Base-by-base conservation (phyloP, 805 yeast genomes). In the Hanseniaspora pseudoguilliermondii region DNA sequence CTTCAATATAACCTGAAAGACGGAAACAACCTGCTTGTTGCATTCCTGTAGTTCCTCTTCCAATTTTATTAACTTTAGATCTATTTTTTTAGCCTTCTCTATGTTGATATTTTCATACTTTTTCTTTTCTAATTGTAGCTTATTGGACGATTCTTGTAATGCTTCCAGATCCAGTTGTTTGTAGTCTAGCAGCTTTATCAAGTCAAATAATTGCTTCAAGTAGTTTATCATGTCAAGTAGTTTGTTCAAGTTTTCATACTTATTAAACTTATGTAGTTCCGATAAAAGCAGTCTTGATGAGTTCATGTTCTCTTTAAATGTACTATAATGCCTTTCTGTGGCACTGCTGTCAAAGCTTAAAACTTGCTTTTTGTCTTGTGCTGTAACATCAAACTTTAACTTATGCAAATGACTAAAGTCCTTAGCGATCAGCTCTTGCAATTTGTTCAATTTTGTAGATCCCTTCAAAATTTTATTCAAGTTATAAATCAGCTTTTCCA, bases 101-200 rank as follows among this genome's bases (percentile, higher is more conserved):
- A 44, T 36, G 29, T 52, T 52, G 16, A 39, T 39, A 34, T 43
- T 44, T 36, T 52, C 55, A 21, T 52, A 52, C 21, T 44, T 52
- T 18, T 52, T 52, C 38, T 52, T 52, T 2, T 52, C 55, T 5
- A 36, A 6, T 27, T 44, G 44, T 13, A 52, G 16, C 23, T 52
- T 52, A 38, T 52, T 44, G 5, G 41, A 32, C 5, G 47, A 10
- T 18, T 52, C 55, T 38, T 52, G 55, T 21, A 52, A 52, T 27
- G 49, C 44, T 44, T 52, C 55, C 39, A 52, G 40, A 44, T 52
- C 55, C 41, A 52, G 23, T 29, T 52, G 55, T 23, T 52, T 52
- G 47, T 52, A 52, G 23, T 52, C 55, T 25, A 52, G 36, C 9
- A 52, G 49, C 40, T 43, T 52, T 27, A 52, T 52, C 34, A 52